Evolutionary conservation across 164 flowering plant species (phyloP), one percentile per base, ranked within the genome.

Genomic region (Nymphaea thermarum): DNA sequence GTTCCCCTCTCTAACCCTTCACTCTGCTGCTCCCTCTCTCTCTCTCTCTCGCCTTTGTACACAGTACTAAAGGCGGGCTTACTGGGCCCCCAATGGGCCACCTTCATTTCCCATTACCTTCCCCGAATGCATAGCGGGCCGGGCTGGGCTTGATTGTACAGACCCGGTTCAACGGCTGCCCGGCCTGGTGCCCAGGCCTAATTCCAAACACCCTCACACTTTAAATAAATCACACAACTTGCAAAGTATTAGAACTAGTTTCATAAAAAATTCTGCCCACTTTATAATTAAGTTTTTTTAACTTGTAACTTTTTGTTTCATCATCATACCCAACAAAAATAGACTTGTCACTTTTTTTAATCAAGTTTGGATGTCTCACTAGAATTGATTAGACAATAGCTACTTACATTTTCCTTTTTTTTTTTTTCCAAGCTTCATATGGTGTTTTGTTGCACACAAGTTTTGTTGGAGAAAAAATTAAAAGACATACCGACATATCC

Each of bases 401-500:
- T 44, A 16, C 59, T 68, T 12, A 42, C 62, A 6, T 10, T n/a
- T 17, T 67, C 68, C 43, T 75, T 67, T n/a, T 18, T 55, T n/a
- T n/a, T 18, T 65, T 62, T 15, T 53, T 4, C 71, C 74, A 75
- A 1, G 71, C 74, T 71, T 71, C 74, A 15, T n/a, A 10, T 4
- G 68, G 66, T 6, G 71, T 75, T 15, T 12, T 2, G 4, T 64
- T 51, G 2, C 5, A 0, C 0, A 75, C 44, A 5, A 57, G 15
- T 47, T 43, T 67, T 25, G 70, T 75, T n/a, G 77, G 68, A 10
- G 55, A 43, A 15, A 61, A 4, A 18, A 70, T 74, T 14, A 57
- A 43, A 0, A 71, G 15, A 41, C 36, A 71, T 0, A 71, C 67
- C 5, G 60, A 42, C 6, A 60, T 69, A 1, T 6, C 51, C 15